Percentiles rank a stretch among this genome's conserved stretches.
Evolutionary conservation across 495 filamentous ascomycete species (phyloP).

Genomic region (Xylaria longipes): DNA sequence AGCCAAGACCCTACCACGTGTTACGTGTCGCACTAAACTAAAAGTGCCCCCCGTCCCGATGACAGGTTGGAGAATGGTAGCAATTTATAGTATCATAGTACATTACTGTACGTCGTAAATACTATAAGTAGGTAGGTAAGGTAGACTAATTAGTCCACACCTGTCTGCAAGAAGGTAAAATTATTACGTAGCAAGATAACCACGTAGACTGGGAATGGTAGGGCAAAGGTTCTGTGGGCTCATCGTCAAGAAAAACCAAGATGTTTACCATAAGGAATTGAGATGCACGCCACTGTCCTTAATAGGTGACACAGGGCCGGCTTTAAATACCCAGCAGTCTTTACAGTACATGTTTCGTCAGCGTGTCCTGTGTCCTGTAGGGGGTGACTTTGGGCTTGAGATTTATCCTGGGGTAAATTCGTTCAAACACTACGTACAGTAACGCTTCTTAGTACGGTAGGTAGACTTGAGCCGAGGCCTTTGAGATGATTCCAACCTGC

Average conservation of each 20-base stretch:
- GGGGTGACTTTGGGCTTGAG: neutral
- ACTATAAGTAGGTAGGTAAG: no score
- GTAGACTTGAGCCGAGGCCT: neutral
- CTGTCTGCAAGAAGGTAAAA: neutral
- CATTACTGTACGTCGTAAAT: conserved; percentile 5
- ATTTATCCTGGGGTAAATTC: conserved; percentile 8
- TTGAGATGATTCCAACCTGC: neutral
- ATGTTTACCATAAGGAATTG: neutral
- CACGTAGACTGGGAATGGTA: neutral
- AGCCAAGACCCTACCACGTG: conserved; percentile 25
- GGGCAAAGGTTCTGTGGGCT: no score
- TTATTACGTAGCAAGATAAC: neutral
- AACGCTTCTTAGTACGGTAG: neutral
- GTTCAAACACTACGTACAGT: neutral
- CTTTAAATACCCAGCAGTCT: neutral
- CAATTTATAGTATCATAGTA: neutral
- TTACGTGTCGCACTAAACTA: conserved; percentile 21
- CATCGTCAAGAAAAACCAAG: neutral
- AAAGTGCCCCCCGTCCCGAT: neutral
- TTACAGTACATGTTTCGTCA: neutral
- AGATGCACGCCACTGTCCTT: neutral
- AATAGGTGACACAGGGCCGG: neutral
- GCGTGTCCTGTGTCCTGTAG: neutral
- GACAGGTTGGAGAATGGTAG: neutral
- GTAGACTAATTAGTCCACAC: conserved; percentile 7